Evolutionary conservation across 1,284 basidiomycete species (phyloP).

Genomic region (Cutaneotrichosporon arboriforme): DNA sequence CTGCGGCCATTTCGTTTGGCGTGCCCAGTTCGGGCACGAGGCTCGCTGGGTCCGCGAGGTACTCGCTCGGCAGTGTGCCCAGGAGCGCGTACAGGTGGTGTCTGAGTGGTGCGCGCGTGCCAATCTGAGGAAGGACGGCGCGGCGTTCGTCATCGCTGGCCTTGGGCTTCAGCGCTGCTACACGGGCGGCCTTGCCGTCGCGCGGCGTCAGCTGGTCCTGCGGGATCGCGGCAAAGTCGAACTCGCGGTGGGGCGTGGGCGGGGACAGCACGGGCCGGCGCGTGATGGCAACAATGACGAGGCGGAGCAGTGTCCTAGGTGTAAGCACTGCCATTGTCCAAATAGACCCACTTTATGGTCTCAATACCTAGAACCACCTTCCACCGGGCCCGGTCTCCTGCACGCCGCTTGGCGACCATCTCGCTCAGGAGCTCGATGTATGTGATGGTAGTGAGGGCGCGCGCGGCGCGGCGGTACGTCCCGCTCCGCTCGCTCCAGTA

Average conservation of each 20-base stretch:
- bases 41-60: slow-evolving; percentile 31
- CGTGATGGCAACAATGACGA: slow-evolving; percentile 65
- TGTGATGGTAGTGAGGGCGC: slow-evolving; percentile 65
- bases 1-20: slow-evolving; percentile 28
- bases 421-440: slow-evolving; percentile 77
- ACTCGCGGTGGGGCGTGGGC: slow-evolving; percentile 75
- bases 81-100: slow-evolving; percentile 44
- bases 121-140: slow-evolving; percentile 27
- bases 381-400: slow-evolving; percentile 59
- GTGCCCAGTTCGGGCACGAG: slow-evolving; percentile 33
- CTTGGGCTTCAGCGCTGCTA: not conserved
- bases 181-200: not conserved
- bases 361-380: slow-evolving; percentile 68
- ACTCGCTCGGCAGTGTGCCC: slow-evolving; percentile 32
- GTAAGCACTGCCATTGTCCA: not conserved
- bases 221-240: slow-evolving; percentile 66
- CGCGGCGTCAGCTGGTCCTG: slow-evolving; percentile 11
- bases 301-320: slow-evolving; percentile 64
- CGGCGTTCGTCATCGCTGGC: slow-evolving; percentile 46
- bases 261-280: slow-evolving; percentile 66
- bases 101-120: slow-evolving; percentile 57
- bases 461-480: slow-evolving; percentile 68
- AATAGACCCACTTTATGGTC: slow-evolving; percentile 62
- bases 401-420: slow-evolving; percentile 68
- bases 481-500: slow-evolving; percentile 67